Conservation (phyloP, 805 yeast species). For the Starmera quercuum region DNA sequence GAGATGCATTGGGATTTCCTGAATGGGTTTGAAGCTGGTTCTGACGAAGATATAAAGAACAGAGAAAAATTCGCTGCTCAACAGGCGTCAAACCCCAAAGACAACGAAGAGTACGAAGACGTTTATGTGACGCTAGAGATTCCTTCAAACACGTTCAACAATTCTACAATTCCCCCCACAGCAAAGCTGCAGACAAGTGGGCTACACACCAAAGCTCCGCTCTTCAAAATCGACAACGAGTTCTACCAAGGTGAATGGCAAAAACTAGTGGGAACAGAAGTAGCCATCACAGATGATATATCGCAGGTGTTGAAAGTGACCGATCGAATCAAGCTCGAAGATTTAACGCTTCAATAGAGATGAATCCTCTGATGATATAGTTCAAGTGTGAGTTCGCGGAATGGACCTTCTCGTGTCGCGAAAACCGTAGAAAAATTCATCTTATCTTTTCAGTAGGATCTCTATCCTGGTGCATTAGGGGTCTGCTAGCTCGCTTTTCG, state of each 20-base stretch:
- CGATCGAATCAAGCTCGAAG: conserved; percentile 16
- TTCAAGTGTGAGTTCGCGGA: too few species aligned
- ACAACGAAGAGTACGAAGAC: conserved; percentile 31
- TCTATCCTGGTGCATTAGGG: too few species aligned
- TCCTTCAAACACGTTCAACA: conserved; percentile 28
- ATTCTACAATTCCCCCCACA: conserved; percentile 25
- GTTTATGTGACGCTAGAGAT: conserved; percentile 50
- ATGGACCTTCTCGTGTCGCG: too few species aligned
- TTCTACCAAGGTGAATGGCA: conserved; percentile 74
- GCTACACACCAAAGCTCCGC: conserved; percentile 44
- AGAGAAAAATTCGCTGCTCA: conserved; percentile 25
- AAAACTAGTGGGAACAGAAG: conserved; percentile 70
- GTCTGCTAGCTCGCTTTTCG: too few species aligned
- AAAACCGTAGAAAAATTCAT: too few species aligned
- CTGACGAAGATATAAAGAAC: conserved; percentile 72
- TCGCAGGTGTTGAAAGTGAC: conserved; percentile 12
- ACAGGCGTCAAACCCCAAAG: conserved; percentile 9
- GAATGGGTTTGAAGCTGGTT: conserved; percentile 77
- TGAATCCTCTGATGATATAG: too few species aligned
- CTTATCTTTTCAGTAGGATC: too few species aligned
- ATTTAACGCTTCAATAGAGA: conserved; percentile 15
- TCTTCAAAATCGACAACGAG: conserved; percentile 48
- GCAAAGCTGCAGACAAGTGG: conserved; percentile 49
- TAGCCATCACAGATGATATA: conserved; percentile 25
- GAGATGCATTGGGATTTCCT: conserved; percentile 93